These are phyloP conservation scores for Aspergillus ellipticus DNA, from an alignment of 495 filamentous ascomycete species.

Conservation along the genomic window DNA sequence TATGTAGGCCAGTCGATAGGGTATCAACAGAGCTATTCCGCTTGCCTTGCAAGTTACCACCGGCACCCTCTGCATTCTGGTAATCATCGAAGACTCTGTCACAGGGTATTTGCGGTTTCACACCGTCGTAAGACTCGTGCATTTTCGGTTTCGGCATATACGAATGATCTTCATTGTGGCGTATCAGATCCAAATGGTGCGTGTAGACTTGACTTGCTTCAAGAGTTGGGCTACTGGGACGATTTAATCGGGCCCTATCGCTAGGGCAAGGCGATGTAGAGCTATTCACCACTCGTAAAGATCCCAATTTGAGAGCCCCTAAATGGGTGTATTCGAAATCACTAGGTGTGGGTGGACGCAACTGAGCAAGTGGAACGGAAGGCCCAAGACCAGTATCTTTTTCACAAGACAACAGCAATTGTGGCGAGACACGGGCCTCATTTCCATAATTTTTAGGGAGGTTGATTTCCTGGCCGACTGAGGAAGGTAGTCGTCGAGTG, in stretches of 20 bases:
- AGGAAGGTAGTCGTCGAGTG: constrained; percentile 21
- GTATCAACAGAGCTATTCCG: background rate
- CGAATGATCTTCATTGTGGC: background rate
- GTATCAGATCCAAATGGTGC: constrained; percentile 7
- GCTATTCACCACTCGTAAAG: constrained; percentile 48
- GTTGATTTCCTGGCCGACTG: constrained; percentile 24
- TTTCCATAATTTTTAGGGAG: constrained; percentile 7
- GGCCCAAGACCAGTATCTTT: constrained; percentile 10
- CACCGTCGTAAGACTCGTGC: background rate
- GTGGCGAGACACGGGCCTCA: constrained; percentile 9
- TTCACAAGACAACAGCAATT: constrained; percentile 16
- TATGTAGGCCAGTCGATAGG: background rate
- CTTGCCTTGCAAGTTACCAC: background rate
- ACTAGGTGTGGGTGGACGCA: constrained; percentile 37
- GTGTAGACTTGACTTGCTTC: constrained; percentile 16
- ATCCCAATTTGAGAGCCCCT: constrained; percentile 46
- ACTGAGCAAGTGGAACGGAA: constrained; percentile 3
- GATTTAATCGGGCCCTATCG: constrained; percentile 26
- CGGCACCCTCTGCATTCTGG: background rate
- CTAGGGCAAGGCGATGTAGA: constrained; percentile 42
- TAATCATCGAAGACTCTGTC: background rate
- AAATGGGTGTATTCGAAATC: constrained; percentile 47
- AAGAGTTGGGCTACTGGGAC: constrained; percentile 7
- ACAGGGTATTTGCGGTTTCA: background rate
- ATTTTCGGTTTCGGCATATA: background rate